Evolutionary conservation across 345 rosid genomes (phyloP), one percentile per base, ranked within the genome.

Genomic region (Syzygium jambos): DNA sequence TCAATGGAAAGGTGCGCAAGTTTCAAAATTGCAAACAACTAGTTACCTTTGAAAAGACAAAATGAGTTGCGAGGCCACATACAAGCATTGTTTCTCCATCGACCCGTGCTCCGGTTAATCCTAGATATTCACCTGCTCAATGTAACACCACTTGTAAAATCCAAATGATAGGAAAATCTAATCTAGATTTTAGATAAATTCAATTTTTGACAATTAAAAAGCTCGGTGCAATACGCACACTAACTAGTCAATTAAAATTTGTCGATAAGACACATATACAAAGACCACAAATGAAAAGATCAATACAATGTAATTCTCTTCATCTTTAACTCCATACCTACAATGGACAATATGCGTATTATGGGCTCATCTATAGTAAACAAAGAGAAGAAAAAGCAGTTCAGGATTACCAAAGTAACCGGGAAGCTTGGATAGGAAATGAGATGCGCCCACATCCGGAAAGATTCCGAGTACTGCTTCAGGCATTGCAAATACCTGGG

Each of bases 1-100:
- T 0, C 9, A 41, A 78, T 78, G 25, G 30, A 11, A 83, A 49
- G 49, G 13, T 1, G 34, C 17, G 0, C 1, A 34, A 16, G 65
- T 2, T 38, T 12, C 13, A 25, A 27, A 55, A 19, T 3, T 3
- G 9, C 51, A 9, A 30, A 19, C 13, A 54, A 15, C 9, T 4
- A 29, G 6, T 29, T 89, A 88, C 91, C 86, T 88, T 85, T 13
- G 92, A 85, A 19, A 19, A 54, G 38, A 89, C 88, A 63, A 91
- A 91, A 89, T 91, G 91, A 68, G 89, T 88, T n/a, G 91, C 90
- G 16, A 88, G 87, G 61, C 91, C 91, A 52, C 91, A 88, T 9
- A 85, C 83, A 85, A 91, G 63, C 91, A 91, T 89, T 41, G 88
- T 90, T 41, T 34, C 84, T 52, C 91, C 92, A 30, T 86, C 51